These are phyloP conservation scores for Phycomyces blakesleeanus DNA, from an alignment of 192 early-diverging fungal genomes.

Conservation along the genomic window DNA sequence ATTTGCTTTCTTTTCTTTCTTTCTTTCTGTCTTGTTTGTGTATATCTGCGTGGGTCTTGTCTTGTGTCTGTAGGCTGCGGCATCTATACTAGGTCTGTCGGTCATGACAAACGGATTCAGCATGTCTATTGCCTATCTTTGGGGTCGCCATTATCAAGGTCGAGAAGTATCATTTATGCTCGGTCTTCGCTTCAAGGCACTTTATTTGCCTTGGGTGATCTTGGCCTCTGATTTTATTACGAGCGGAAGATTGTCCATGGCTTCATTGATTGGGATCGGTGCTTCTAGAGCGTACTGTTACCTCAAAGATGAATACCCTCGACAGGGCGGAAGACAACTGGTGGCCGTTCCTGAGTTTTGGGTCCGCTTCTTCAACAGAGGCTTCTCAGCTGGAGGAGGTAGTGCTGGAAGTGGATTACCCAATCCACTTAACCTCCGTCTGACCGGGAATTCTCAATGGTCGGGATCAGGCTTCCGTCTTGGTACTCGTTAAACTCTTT, in stretches of 20 bases:
- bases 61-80: background rate
- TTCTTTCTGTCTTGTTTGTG: no score
- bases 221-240: conserved; percentile 54
- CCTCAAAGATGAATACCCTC: background rate
- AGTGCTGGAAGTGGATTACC: no score
- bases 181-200: conserved; percentile 67
- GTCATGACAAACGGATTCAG: conserved; percentile 50
- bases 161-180: conserved; percentile 65
- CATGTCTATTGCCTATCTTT: conserved; percentile 68
- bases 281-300: conserved; percentile 76
- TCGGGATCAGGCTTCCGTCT: no score
- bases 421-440: no score
- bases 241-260: conserved; percentile 37
- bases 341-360: no score
- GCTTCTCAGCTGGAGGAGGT: no score
- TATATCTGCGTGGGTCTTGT: no score
- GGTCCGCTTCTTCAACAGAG: no score
- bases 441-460: no score
- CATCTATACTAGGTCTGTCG: conserved; percentile 16
- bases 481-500: no score
- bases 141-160: conserved; percentile 63
- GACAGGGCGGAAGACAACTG: background rate
- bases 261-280: conserved; percentile 60
- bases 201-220: conserved; percentile 76
- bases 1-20: no score